These are phyloP conservation scores for Aquilaria yunnanensis DNA, from an alignment of 345 rosid genomes.

Conservation along the genomic window DNA sequence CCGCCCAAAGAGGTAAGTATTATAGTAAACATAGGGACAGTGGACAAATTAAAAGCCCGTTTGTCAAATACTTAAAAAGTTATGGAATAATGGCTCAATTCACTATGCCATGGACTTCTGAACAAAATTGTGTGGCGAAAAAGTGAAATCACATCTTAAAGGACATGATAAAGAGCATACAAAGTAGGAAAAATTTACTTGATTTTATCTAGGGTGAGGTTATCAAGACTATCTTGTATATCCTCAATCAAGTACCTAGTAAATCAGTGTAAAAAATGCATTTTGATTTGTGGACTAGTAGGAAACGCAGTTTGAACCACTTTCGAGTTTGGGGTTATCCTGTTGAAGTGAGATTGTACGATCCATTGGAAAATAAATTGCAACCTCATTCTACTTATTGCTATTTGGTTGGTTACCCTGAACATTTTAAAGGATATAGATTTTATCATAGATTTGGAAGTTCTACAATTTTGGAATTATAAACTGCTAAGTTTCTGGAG, in stretches of 20 bases:
- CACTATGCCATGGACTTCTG: background rate
- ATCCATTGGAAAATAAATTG: background rate
- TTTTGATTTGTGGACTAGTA: background rate
- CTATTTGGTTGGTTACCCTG: background rate
- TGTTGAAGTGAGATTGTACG: background rate
- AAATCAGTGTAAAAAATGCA: background rate
- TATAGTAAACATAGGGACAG: background rate
- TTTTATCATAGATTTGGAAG: background rate
- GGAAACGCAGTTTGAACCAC: background rate
- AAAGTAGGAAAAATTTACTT: background rate
- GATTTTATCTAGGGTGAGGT: background rate
- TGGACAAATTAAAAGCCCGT: background rate
- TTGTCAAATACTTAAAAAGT: background rate
- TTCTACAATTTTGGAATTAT: background rate
- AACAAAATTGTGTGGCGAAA: background rate
- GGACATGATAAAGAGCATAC: background rate
- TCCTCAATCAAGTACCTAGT: background rate
- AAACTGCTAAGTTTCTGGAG: background rate
- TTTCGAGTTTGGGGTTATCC: background rate
- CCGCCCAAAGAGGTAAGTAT: background rate
- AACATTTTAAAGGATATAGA: background rate
- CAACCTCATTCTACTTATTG: background rate
- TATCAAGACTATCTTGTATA: background rate
- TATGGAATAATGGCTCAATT: background rate
- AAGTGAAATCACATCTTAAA: background rate